A percentile compares a stretch with the other conserved stretches of the same genome.
These are phyloP conservation scores for Tolypocladium paradoxum DNA, from an alignment of 2,329 filamentous ascomycete species.

Conservation along the genomic window DNA sequence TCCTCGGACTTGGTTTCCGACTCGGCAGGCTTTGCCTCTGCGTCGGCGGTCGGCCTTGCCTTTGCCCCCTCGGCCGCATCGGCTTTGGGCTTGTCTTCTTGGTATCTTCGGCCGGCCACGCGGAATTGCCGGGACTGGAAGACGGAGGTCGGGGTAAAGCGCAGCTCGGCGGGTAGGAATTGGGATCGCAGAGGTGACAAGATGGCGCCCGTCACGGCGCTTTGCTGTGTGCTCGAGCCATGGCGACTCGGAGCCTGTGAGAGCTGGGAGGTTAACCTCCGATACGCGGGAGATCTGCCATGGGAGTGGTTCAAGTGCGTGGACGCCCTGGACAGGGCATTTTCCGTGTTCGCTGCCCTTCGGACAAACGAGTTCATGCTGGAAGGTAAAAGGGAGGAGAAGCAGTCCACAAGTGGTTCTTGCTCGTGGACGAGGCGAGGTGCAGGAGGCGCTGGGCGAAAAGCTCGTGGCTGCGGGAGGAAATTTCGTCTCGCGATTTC, in stretches of 20 bases:
- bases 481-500: conserved; percentile 29
- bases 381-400: conserved; percentile 10
- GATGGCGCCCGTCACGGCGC: conserved; percentile 15
- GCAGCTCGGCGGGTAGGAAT: conserved; percentile 27
- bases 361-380: conserved; percentile 37
- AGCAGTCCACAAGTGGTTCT: conserved; percentile 18
- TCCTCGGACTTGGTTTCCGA: conserved; percentile 21
- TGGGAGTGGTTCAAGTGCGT: conserved; percentile 22
- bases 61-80: background rate
- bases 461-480: conserved; percentile 17
- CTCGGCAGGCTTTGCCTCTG: conserved; percentile 11
- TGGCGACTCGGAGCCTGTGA: conserved; percentile 16
- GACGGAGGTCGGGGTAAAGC: conserved; percentile 19
- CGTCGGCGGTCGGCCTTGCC: background rate
- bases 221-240: conserved; percentile 15
- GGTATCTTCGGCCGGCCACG: conserved; percentile 15
- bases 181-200: conserved; percentile 32
- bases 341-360: conserved; percentile 30
- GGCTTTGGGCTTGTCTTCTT: conserved; percentile 23
- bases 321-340: conserved; percentile 30
- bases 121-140: conserved; percentile 22
- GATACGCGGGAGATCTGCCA: conserved; percentile 36
- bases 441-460: conserved; percentile 10
- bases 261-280: conserved; percentile 32
- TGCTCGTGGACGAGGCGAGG: conserved; percentile 13